A percentile compares a stretch with the other conserved stretches of the same genome.
Conservation (phyloP, 176 grass and related monocot genomes). For the Ampelocalamus luodianensis region DNA sequence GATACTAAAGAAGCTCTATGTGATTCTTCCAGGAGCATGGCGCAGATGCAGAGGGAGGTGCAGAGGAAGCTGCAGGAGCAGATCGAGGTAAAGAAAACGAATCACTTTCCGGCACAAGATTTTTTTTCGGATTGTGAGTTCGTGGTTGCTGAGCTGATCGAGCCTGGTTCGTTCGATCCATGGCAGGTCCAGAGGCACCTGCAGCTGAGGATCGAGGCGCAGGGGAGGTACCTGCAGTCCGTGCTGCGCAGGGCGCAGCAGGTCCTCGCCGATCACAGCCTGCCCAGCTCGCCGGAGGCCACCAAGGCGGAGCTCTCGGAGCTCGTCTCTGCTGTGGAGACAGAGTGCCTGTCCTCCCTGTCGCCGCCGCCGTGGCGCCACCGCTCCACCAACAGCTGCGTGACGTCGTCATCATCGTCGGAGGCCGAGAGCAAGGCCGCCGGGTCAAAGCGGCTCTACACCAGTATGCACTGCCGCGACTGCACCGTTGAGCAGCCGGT, state of each 20-base stretch:
- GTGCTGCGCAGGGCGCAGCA: constrained; percentile 73
- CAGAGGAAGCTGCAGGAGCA: constrained; percentile 69
- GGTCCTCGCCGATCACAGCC: constrained; percentile 50
- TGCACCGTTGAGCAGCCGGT: constrained; percentile 45
- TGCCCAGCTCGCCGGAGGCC: constrained; percentile 34
- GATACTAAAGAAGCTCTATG: neutral
- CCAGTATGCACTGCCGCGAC: constrained; percentile 10
- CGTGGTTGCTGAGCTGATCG: constrained; percentile 1
- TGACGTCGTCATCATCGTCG: constrained; percentile 57
- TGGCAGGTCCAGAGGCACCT: constrained; percentile 85
- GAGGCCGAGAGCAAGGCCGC: constrained; percentile 47
- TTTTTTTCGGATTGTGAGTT: neutral
- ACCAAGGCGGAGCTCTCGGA: constrained; percentile 67
- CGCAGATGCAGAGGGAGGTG: constrained; percentile 70
- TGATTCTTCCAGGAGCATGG: constrained; percentile 51
- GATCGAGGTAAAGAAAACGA: constrained; percentile 63
- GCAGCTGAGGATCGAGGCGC: constrained; percentile 93
- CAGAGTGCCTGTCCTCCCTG: constrained; percentile 48
- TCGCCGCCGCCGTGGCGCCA: constrained; percentile 14
- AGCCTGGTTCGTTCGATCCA: neutral
- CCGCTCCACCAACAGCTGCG: constrained; percentile 62
- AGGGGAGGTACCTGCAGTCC: constrained; percentile 85
- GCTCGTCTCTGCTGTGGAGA: constrained; percentile 56
- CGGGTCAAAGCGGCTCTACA: constrained; percentile 49
- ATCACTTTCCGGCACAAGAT: neutral